Conservation (phyloP, 768 basidiomycete species). For the Mycena chlorophos region DNA sequence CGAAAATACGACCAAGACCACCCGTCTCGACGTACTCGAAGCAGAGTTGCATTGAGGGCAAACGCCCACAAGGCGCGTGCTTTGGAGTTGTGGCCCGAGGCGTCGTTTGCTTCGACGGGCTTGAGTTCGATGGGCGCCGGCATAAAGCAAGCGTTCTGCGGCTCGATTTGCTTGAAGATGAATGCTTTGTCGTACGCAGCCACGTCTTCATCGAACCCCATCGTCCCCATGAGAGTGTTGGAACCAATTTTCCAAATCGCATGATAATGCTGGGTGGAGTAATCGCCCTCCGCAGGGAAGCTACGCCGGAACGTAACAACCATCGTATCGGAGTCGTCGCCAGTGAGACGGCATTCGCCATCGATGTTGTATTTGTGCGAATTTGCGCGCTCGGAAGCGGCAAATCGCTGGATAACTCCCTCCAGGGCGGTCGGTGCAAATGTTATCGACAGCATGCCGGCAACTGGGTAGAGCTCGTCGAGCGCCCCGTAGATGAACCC, state of each 20-base stretch:
- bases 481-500: slow-evolving; percentile 8
- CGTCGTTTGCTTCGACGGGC: too few relatives aligned
- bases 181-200: slow-evolving; percentile 10
- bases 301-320: slow-evolving; percentile 8
- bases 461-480: background rate
- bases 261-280: slow-evolving; percentile 2
- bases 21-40: slow-evolving; percentile 22
- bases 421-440: slow-evolving; percentile 3
- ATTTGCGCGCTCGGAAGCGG: slow-evolving; percentile 13
- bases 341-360: slow-evolving; percentile 9
- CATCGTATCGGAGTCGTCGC: background rate
- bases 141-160: slow-evolving; percentile 24
- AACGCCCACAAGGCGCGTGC: slow-evolving; percentile 31
- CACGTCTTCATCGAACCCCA: background rate
- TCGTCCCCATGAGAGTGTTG: slow-evolving; percentile 8
- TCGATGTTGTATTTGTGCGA: slow-evolving; percentile 7
- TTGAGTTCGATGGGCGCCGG: slow-evolving; percentile 25
- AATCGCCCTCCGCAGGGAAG: slow-evolving; percentile 9
- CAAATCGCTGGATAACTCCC: slow-evolving; percentile 12
- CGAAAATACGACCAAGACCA: slow-evolving; percentile 34
- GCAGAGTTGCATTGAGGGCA: slow-evolving; percentile 26
- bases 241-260: slow-evolving; percentile 10
- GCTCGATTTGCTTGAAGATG: slow-evolving; percentile 26
- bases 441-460: slow-evolving; percentile 16
- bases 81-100: slow-evolving; percentile 1